Conservation (phyloP, 176 grass and related monocot species). For the Puya raimondii region DNA sequence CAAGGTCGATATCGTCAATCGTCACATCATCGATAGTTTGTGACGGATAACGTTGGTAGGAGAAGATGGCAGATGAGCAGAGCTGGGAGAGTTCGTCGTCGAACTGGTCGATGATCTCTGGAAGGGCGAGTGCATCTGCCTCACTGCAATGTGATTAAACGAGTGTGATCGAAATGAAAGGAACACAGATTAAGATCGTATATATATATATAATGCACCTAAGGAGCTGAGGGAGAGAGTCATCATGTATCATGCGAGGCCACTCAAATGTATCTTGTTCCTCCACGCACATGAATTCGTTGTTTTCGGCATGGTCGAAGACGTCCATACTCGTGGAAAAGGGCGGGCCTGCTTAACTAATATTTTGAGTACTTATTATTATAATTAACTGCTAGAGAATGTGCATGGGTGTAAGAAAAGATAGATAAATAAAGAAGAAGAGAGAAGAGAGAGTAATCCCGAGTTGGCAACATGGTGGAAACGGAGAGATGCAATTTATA, state of each 20-base stretch:
- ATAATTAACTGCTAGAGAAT: slow-evolving; percentile 18
- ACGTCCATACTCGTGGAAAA: slow-evolving; percentile 11
- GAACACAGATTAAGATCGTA: neutral
- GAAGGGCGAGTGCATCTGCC: slow-evolving; percentile 1
- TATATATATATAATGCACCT: slow-evolving; percentile 1
- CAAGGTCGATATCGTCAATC: neutral
- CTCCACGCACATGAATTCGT: neutral
- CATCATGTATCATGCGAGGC: neutral
- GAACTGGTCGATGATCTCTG: slow-evolving; percentile 1
- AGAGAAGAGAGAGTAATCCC: neutral
- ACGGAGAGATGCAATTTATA: neutral
- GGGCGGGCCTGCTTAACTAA: neutral
- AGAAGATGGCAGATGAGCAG: neutral
- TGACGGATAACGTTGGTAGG: neutral
- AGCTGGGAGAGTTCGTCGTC: neutral
- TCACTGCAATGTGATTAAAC: slow-evolving; percentile 13
- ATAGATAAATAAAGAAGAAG: too few relatives aligned
- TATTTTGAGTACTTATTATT: slow-evolving; percentile 14
- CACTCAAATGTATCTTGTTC: slow-evolving; percentile 10
- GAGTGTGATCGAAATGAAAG: neutral
- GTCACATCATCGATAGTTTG: neutral
- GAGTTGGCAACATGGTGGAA: neutral
- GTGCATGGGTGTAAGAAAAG: neutral
- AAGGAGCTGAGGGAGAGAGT: slow-evolving; percentile 1
- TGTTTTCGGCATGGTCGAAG: neutral